phyloP scores from a whole-genome alignment of 805 yeast genomes.

The Wickerhamiella galacta region DNA sequence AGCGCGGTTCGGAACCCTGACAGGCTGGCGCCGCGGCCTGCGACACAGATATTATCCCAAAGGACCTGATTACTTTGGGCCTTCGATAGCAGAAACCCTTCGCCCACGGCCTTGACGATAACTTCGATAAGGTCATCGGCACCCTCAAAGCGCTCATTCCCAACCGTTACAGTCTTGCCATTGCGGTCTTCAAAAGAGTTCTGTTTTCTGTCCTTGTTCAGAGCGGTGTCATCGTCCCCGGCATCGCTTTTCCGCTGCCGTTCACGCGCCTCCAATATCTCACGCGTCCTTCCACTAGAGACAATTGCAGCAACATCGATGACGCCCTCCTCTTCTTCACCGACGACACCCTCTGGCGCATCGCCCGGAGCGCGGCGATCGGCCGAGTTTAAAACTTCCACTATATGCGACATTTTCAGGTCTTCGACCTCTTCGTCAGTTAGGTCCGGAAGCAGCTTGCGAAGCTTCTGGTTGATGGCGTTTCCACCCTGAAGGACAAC shows the following conservation, averaged over 20 bases:
- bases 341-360: conserved; percentile 17
- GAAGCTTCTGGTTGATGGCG: conserved; percentile 38
- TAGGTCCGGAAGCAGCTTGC: conserved; percentile 41
- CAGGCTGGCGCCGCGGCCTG: conserved; percentile 64
- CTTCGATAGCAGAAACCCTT: conserved; percentile 41
- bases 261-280: conserved; percentile 50
- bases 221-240: conserved; percentile 20
- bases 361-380: conserved; percentile 37
- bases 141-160: conserved; percentile 81
- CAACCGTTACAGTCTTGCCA: conserved; percentile 48
- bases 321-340: conserved; percentile 47
- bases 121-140: conserved; percentile 38
- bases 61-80: conserved; percentile 59
- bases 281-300: conserved; percentile 57
- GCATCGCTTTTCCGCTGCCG: conserved; percentile 26
- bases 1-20: conserved; percentile 63
- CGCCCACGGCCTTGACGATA: conserved; percentile 39
- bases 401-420: conserved; percentile 58
- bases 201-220: conserved; percentile 55
- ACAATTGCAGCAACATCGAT: conserved; percentile 84
- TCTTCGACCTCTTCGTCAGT: conserved; percentile 45
- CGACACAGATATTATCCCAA: conserved; percentile 65
- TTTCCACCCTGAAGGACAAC: conserved; percentile 45
- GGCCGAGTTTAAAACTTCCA: conserved; percentile 53
- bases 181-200: conserved; percentile 49